Evolutionary conservation across 208 protist genomes (phyloP).

Genomic region (Leishmania amazonensis): DNA sequence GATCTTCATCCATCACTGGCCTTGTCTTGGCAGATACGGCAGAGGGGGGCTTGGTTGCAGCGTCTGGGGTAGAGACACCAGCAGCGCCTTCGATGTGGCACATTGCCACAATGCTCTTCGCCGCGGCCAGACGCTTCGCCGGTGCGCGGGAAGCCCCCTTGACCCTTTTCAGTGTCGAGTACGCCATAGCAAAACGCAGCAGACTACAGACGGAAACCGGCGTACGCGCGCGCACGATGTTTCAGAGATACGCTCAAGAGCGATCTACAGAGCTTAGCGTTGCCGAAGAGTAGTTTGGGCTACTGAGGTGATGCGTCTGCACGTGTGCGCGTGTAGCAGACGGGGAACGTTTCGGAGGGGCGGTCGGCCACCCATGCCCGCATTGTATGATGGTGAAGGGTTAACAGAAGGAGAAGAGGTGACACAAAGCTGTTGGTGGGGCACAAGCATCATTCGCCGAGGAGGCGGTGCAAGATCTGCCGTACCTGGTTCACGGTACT

Average conservation of each 20-base stretch:
- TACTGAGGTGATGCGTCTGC: no score
- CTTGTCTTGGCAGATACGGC: background rate
- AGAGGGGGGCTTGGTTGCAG: background rate
- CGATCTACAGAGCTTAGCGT: background rate
- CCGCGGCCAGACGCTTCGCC: background rate
- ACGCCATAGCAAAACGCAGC: background rate
- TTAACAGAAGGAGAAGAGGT: background rate
- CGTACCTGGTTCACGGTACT: background rate
- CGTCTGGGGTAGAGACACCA: background rate
- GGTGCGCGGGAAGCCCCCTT: background rate
- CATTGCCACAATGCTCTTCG: background rate
- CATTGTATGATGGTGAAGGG: background rate
- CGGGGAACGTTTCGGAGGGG: background rate
- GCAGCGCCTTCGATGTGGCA: background rate
- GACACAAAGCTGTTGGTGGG: background rate
- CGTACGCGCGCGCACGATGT: background rate
- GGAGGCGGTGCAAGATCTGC: background rate
- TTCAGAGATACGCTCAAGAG: background rate
- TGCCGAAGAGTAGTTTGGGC: background rate
- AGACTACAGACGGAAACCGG: background rate
- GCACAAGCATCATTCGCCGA: background rate
- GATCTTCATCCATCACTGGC: constrained; percentile 18
- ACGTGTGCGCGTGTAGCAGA: no score
- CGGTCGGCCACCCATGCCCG: background rate
- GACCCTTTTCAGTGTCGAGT: background rate